Evolutionary conservation across 2,329 filamentous ascomycete genomes (phyloP).

Genomic region (Hypoxylon sp.): DNA sequence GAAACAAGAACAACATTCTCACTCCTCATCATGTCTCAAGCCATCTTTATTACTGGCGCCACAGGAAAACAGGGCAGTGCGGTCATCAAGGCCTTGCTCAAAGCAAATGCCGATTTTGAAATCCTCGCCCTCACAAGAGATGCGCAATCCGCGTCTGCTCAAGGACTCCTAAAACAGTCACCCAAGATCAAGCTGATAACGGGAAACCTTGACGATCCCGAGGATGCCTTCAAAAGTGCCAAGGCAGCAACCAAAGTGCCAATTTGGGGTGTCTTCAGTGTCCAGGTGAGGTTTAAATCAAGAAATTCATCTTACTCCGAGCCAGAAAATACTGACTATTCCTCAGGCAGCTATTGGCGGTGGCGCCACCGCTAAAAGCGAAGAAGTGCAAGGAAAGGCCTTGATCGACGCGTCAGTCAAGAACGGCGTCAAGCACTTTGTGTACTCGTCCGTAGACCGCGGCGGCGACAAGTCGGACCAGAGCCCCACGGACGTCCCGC

Average conservation of each 20-base stretch:
- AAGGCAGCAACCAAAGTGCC: conserved; percentile 47
- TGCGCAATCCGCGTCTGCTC: conserved; percentile 56
- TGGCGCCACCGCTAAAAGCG: conserved; percentile 32
- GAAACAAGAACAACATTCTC: neutral
- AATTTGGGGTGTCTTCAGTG: conserved; percentile 67
- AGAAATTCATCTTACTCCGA: neutral
- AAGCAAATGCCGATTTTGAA: conserved; percentile 49
- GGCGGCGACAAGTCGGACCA: conserved; percentile 58
- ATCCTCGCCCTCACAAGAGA: conserved; percentile 70
- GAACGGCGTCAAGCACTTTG: conserved; percentile 63
- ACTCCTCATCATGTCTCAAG: conserved; percentile 18
- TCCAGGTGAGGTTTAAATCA: conserved; percentile 54
- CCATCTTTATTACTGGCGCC: conserved; percentile 48
- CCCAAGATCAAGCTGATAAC: conserved; percentile 62
- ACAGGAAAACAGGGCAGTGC: conserved; percentile 51
- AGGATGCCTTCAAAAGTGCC: conserved; percentile 54
- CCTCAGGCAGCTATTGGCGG: conserved; percentile 22
- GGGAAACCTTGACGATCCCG: conserved; percentile 62
- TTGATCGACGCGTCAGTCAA: conserved; percentile 64
- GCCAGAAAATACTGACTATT: neutral
- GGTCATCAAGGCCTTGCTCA: conserved; percentile 45
- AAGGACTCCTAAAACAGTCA: conserved; percentile 51
- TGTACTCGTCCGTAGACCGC: conserved; percentile 69
- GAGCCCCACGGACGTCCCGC: conserved; percentile 63
- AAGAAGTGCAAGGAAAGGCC: conserved; percentile 62